Conservation (phyloP, 2,329 filamentous ascomycete genomes). For the Pestalotiopsis fici region DNA sequence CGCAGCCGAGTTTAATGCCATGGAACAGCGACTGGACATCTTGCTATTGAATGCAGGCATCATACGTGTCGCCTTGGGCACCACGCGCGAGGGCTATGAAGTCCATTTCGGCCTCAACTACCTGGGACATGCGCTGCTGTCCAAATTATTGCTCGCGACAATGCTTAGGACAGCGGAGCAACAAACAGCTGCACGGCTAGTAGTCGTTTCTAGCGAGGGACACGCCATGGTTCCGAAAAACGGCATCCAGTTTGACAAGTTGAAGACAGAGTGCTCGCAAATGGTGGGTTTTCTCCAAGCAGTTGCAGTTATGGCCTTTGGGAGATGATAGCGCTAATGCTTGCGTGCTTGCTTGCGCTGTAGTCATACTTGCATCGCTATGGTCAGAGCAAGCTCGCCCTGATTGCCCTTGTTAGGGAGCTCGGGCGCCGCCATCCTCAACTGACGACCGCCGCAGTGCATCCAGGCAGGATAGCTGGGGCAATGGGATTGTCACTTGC, state of each 20-base stretch:
- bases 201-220: slow-evolving; percentile 19
- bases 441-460: slow-evolving; percentile 35
- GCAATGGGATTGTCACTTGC: slow-evolving; percentile 9
- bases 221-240: not conserved
- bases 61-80: not conserved
- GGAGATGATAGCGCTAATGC: not conserved
- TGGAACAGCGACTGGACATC: not conserved
- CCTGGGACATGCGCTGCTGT: not conserved
- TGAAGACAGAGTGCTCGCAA: not conserved
- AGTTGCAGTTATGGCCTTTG: not conserved
- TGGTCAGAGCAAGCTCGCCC: slow-evolving; percentile 38
- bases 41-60: not conserved
- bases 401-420: slow-evolving; percentile 41
- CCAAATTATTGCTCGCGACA: not conserved
- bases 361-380: slow-evolving; percentile 27
- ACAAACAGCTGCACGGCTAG: slow-evolving; percentile 20
- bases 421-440: slow-evolving; percentile 37
- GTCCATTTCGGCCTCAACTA: not conserved
- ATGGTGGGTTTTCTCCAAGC: not conserved
- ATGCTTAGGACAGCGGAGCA: slow-evolving; percentile 18
- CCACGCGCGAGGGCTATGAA: not conserved
- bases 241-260: not conserved
- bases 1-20: not conserved
- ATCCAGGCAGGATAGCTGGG: slow-evolving; percentile 42
- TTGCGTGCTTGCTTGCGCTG: too few species aligned